phyloP scores from a whole-genome alignment of 164 flowering plant species.

The Pachysandra terminalis region DNA sequence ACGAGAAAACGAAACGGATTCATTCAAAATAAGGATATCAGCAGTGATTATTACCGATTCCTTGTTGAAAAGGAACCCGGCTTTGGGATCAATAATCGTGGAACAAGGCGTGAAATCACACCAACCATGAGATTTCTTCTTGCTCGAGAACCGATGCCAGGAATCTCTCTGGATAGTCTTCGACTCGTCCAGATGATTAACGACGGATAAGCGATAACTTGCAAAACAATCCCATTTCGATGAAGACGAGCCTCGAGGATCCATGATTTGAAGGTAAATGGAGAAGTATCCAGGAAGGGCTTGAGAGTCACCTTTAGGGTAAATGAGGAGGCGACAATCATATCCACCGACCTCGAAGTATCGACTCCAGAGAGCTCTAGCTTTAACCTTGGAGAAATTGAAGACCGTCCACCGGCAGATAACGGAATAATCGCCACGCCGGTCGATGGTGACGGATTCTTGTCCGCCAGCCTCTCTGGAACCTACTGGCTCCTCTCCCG shows the following conservation, averaged over 20 bases:
- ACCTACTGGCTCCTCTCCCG: constrained; percentile 27
- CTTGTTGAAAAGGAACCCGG: constrained; percentile 41
- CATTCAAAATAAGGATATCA: constrained; percentile 78
- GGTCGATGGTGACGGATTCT: constrained; percentile 46
- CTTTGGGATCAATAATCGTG: constrained; percentile 46
- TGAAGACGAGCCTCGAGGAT: constrained; percentile 53
- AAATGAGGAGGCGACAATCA: constrained; percentile 74
- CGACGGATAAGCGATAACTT: constrained; percentile 66
- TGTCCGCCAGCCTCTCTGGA: constrained; percentile 24
- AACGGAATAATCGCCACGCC: constrained; percentile 54
- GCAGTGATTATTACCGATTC: constrained; percentile 61
- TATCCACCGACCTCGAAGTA: constrained; percentile 75
- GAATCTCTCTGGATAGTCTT: constrained; percentile 82
- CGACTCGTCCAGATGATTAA: constrained; percentile 52
- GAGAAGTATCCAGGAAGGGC: constrained; percentile 89
- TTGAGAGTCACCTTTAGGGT: constrained; percentile 92
- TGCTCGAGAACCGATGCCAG: constrained; percentile 67
- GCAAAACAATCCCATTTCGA: constrained; percentile 81
- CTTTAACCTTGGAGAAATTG: constrained; percentile 50
- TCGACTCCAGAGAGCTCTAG: constrained; percentile 81
- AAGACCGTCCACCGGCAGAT: constrained; percentile 65
- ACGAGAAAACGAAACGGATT: constrained; percentile 59
- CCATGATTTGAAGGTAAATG: constrained; percentile 72
- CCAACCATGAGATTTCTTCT: constrained; percentile 80
- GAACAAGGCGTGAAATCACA: constrained; percentile 69